A percentile compares a stretch with the other conserved stretches of the same genome.
These are phyloP conservation scores for Trichosporon inkin DNA, from an alignment of 1,284 basidiomycete genomes.

Conservation along the genomic window DNA sequence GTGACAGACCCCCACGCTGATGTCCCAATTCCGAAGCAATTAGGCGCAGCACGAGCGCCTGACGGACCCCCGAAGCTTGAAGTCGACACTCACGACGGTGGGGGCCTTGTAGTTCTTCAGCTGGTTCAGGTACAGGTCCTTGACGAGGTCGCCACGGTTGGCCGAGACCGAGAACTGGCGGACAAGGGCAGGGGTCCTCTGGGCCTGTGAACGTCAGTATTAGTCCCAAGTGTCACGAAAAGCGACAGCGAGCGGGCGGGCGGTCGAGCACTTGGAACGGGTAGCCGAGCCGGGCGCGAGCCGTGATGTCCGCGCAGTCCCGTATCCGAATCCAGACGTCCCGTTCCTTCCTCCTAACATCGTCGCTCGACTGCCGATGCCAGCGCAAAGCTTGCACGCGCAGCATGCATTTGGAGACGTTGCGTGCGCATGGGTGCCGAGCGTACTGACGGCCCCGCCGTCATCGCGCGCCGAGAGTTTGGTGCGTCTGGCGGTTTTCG, in stretches of 20 bases:
- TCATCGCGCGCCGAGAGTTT: constrained; percentile 6
- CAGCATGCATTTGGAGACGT: too few species aligned
- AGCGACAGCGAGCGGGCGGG: background rate
- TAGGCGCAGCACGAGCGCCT: too few species aligned
- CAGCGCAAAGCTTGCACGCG: too few species aligned
- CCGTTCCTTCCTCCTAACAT: background rate
- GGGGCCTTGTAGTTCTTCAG: constrained; percentile 80
- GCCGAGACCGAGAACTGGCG: constrained; percentile 62
- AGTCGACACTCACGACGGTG: constrained; percentile 40
- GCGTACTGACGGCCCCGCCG: background rate
- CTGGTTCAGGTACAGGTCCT: constrained; percentile 86
- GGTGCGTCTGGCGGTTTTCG: constrained; percentile 6
- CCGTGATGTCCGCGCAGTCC: background rate
- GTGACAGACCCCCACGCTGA: too few species aligned
- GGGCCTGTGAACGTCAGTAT: constrained; percentile 25
- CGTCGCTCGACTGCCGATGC: background rate
- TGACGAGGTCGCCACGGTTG: constrained; percentile 79
- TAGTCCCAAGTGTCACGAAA: background rate
- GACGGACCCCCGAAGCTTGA: too few species aligned
- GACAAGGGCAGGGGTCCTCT: constrained; percentile 36
- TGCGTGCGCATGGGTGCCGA: background rate
- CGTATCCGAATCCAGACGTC: background rate
- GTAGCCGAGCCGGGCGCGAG: background rate
- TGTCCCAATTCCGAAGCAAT: too few species aligned
- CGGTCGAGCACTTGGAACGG: background rate